Evolutionary conservation across 1,139 yeast species (phyloP), one percentile per base, ranked within the genome.

Genomic region (Eremothecium coryli): DNA sequence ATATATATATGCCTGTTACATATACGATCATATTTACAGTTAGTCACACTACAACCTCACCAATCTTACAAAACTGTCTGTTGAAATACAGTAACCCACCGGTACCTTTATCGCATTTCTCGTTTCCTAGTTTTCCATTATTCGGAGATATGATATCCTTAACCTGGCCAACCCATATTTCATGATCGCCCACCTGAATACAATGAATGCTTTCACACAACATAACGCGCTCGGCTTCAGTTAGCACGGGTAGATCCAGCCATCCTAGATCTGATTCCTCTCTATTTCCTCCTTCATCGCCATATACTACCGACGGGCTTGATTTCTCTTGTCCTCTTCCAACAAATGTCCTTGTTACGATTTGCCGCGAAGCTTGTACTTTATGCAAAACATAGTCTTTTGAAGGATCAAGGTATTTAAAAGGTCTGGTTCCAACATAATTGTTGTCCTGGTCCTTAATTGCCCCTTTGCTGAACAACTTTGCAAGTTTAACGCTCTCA

Each of bases 131-230:
- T 6, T 4, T 9, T 16, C 22, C 22, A 14, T 17, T 6, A 15
- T 18, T 14, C 4, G 24, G 33, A 12, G 21, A 24, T 15, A 70
- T 36, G 4, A 76, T 69, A 33, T 77, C 77, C 23, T 67, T 54
- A 2, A 80, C 82, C 38, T 68, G 66, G 2, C 82, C 93, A 3
- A 82, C 75, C 94, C 95, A 85, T 2, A 86, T 76, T 53, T 85
- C 95, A 56, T 86, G 95, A 46, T 79, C 82, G 39, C 79, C 85
- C 0, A 85, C 75, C 13, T 58, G 58, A 37, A 82, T 66, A 5
- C 71, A 73, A 24, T 67, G 60, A 26, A 61, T 60, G 29, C 73
- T 71, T 38, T 70, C 62, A 52, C 95, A 84, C 11, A 82, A 68
- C 38, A 85, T 60, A 1, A 78, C 72, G 18, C 76, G 61, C 44